phyloP scores from a whole-genome alignment of 31 red algal genomes.

The Endocladia muricata region DNA sequence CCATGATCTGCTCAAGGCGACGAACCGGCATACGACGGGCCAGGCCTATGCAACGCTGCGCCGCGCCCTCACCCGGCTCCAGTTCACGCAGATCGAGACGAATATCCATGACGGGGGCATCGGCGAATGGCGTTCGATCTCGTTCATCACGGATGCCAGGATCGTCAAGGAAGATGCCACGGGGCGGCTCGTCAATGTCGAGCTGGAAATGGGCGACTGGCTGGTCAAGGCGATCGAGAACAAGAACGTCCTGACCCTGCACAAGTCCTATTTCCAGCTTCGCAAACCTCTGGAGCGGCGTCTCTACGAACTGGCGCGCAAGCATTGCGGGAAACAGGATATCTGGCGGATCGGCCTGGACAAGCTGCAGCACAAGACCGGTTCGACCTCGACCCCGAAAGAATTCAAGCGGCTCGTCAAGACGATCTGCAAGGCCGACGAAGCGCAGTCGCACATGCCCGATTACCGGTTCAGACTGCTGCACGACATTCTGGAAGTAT shows the following conservation, averaged over 20 bases:
- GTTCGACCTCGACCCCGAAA: too few species aligned
- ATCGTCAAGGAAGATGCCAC: background rate
- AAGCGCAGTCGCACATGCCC: too few species aligned
- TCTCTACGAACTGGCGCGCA: conserved; percentile 4
- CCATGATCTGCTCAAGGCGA: too few species aligned
- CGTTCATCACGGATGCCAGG: background rate
- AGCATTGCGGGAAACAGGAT: too few species aligned
- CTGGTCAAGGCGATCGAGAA: background rate
- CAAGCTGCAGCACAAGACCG: too few species aligned
- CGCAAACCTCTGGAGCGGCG: background rate
- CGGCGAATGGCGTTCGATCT: background rate
- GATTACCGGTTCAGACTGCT: too few species aligned
- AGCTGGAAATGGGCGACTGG: background rate
- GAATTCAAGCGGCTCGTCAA: too few species aligned
- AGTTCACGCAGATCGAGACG: background rate
- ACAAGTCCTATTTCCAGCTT: background rate
- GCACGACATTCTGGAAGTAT: too few species aligned
- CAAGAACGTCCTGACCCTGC: background rate
- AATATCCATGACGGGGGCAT: background rate
- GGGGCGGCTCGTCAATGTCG: background rate
- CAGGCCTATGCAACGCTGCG: background rate
- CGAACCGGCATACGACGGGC: background rate
- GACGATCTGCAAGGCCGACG: too few species aligned
- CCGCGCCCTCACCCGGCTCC: background rate
- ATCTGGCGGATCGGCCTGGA: too few species aligned